These are phyloP conservation scores for Leptographium wingfieldii DNA, from an alignment of 2,329 filamentous ascomycete species.

Conservation along the genomic window DNA sequence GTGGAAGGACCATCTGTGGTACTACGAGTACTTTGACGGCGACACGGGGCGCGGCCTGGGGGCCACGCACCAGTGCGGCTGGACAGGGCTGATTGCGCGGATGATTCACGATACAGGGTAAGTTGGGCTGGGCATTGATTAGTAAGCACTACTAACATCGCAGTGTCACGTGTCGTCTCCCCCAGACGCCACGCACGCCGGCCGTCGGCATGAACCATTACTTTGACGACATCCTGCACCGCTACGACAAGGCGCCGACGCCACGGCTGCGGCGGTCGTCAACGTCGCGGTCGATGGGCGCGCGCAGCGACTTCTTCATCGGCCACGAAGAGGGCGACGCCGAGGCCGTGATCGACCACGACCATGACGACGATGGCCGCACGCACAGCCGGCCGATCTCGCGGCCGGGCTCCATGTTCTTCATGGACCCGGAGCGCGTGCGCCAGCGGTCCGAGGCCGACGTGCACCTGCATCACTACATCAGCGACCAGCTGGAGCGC, in stretches of 20 bases:
- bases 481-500: constrained; percentile 65
- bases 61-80: constrained; percentile 88
- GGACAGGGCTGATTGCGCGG: constrained; percentile 90
- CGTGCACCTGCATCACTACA: constrained; percentile 66
- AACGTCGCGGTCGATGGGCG: constrained; percentile 70
- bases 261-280: constrained; percentile 62
- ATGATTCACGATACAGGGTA: constrained; percentile 98
- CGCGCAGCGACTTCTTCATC: constrained; percentile 58
- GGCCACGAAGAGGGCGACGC: constrained; percentile 25
- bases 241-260: constrained; percentile 27
- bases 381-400: constrained; percentile 22
- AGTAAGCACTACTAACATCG: background rate
- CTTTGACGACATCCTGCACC: constrained; percentile 79
- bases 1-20: constrained; percentile 92
- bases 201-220: constrained; percentile 77
- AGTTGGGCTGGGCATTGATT: constrained; percentile 20
- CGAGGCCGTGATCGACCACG: constrained; percentile 33
- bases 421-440: constrained; percentile 38
- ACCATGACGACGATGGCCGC: constrained; percentile 22
- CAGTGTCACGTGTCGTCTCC: constrained; percentile 77
- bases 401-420: constrained; percentile 23
- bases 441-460: constrained; percentile 44
- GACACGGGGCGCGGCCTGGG: constrained; percentile 81
- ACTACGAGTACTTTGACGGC: constrained; percentile 95
- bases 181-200: constrained; percentile 84